phyloP scores from a whole-genome alignment of 495 filamentous ascomycete species.

The Trichocladium antarcticum region DNA sequence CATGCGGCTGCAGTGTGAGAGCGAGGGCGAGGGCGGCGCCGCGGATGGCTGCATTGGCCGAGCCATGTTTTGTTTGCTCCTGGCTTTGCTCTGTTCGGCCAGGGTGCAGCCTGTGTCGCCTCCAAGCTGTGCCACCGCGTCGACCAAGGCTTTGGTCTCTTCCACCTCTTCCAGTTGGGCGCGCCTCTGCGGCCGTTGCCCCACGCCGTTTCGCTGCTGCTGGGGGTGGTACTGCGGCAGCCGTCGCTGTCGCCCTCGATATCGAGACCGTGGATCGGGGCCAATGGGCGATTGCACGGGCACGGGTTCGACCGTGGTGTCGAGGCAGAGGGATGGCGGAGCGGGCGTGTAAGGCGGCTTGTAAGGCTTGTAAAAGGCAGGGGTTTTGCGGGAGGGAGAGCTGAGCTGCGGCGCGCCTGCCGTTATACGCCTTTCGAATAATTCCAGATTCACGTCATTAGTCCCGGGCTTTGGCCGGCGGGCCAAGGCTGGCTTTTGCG shows the following conservation, averaged over 20 bases:
- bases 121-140: constrained; percentile 27
- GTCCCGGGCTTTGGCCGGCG: not conserved
- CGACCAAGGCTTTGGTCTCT: constrained; percentile 15
- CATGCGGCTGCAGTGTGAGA: constrained; percentile 20
- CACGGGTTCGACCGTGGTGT: not conserved
- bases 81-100: constrained; percentile 38
- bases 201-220: not conserved
- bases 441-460: not conserved
- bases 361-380: not conserved
- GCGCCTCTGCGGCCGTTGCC: not conserved
- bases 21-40: constrained; percentile 10
- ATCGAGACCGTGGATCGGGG: not conserved
- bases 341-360: not conserved
- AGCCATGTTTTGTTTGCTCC: constrained; percentile 27
- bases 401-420: too few relatives aligned
- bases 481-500: not conserved
- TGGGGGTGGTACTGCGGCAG: not conserved
- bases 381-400: constrained; percentile 4
- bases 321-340: not conserved
- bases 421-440: too few relatives aligned
- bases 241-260: not conserved
- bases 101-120: constrained; percentile 33
- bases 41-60: constrained; percentile 22
- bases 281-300: not conserved
- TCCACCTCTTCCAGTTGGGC: constrained; percentile 7